Percentiles rank a stretch among this genome's conserved stretches.
phyloP scores from a whole-genome alignment of 2,329 filamentous ascomycete species.

The Colletotrichum acutatum region DNA sequence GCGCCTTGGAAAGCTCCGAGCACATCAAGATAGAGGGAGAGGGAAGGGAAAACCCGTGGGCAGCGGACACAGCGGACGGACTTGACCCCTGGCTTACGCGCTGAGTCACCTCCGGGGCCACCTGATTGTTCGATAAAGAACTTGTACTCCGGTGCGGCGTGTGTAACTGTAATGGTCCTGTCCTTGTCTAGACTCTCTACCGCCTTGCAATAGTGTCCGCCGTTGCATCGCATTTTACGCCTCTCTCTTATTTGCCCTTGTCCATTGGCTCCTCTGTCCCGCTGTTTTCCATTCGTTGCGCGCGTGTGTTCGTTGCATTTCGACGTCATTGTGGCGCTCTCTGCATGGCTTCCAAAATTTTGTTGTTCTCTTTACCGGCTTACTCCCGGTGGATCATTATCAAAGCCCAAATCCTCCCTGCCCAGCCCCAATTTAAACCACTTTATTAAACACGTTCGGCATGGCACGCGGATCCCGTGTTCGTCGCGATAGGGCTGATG shows the following conservation, averaged over 20 bases:
- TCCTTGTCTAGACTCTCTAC: not conserved
- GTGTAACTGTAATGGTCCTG: not conserved
- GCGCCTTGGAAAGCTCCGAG: not conserved
- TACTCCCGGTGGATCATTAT: not conserved
- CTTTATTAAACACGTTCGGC: not conserved
- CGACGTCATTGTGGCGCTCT: slow-evolving; percentile 28
- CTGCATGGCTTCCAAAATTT: not conserved
- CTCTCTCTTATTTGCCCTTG: not conserved
- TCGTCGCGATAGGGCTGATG: slow-evolving; percentile 6
- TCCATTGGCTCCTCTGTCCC: not conserved
- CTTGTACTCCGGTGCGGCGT: not conserved
- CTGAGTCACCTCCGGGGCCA: not conserved
- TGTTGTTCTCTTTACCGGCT: not conserved
- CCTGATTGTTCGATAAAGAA: not conserved
- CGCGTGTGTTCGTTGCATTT: not conserved
- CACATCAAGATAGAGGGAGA: not conserved
- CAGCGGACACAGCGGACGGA: not conserved
- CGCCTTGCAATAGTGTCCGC: not conserved
- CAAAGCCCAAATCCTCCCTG: not conserved
- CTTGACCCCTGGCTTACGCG: not conserved
- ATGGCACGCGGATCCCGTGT: slow-evolving; percentile 1
- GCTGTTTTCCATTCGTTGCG: not conserved
- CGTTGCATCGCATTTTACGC: not conserved
- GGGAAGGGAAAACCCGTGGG: not conserved
- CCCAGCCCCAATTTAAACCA: not conserved